phyloP scores from a whole-genome alignment of 1,284 basidiomycete species.

The Irpex sp. region DNA sequence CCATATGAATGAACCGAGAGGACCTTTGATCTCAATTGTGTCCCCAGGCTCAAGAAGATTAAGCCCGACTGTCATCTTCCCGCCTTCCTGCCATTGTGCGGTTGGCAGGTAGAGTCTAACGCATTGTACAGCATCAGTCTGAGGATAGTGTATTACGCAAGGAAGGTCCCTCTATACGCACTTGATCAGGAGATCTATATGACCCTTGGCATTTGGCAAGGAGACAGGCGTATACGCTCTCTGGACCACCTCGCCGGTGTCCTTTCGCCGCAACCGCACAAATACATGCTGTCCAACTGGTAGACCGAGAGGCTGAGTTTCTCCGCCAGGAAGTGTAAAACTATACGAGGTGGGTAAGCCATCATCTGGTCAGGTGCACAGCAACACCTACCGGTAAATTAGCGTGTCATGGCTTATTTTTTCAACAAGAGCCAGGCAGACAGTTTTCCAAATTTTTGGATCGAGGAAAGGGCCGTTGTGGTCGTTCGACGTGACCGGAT shows the following conservation, averaged over 20 bases:
- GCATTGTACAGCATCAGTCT: not conserved
- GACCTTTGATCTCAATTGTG: slow-evolving; percentile 59
- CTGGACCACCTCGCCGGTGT: slow-evolving; percentile 46
- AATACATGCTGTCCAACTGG: slow-evolving; percentile 65
- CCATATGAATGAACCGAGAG: slow-evolving; percentile 59
- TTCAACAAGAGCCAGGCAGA: slow-evolving; percentile 38
- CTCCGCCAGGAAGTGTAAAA: slow-evolving; percentile 39
- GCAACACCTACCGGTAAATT: slow-evolving; percentile 35
- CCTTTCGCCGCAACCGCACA: slow-evolving; percentile 41
- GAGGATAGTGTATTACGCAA: not conserved
- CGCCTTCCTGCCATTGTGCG: slow-evolving; percentile 39
- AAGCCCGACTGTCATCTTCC: slow-evolving; percentile 56
- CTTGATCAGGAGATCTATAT: slow-evolving; percentile 58
- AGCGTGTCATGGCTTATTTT: slow-evolving; percentile 45
- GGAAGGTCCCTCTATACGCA: slow-evolving; percentile 14
- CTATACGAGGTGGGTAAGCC: not conserved
- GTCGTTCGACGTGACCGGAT: not conserved
- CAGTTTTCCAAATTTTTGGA: slow-evolving; percentile 50
- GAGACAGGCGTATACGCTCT: slow-evolving; percentile 66
- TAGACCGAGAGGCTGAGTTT: slow-evolving; percentile 50
- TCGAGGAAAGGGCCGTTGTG: slow-evolving; percentile 38
- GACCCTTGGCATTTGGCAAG: slow-evolving; percentile 38
- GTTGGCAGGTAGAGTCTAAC: slow-evolving; percentile 45
- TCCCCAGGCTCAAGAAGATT: slow-evolving; percentile 48
- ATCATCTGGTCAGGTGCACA: not conserved